Evolutionary conservation across 441 rosid genomes (phyloP).

Genomic region (Oxalis stricta): DNA sequence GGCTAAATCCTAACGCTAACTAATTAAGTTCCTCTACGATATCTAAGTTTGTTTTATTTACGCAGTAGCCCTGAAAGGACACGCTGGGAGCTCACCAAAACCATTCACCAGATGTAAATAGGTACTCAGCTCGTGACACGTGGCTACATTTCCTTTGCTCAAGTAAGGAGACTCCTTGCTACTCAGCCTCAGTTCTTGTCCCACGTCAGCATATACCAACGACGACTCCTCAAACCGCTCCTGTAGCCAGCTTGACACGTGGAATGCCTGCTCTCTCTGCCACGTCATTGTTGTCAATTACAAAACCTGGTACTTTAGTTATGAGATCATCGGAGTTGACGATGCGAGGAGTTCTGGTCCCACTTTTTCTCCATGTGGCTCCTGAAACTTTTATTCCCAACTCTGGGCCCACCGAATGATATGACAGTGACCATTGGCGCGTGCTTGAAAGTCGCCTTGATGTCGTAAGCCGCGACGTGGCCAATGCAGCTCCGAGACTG

Average conservation of each 20-base stretch:
- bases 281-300: constrained; percentile 14
- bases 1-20: no score
- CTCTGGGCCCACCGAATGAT: constrained; percentile 39
- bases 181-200: constrained; percentile 28
- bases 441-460: constrained; percentile 10
- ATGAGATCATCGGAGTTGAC: constrained; percentile 33
- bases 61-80: constrained; percentile 32
- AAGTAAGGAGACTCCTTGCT: constrained; percentile 21
- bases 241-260: constrained; percentile 15
- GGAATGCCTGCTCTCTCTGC: not conserved
- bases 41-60: no score
- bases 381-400: constrained; percentile 26
- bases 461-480: constrained; percentile 25
- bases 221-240: constrained; percentile 13
- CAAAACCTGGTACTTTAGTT: constrained; percentile 35
- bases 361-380: constrained; percentile 18
- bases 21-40: no score
- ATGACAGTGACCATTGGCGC: constrained; percentile 27
- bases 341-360: constrained; percentile 26
- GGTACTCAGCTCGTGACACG: constrained; percentile 29
- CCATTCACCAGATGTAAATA: constrained; percentile 30
- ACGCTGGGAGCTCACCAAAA: constrained; percentile 33
- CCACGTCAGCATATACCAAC: constrained; percentile 31
- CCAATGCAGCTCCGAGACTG: constrained; percentile 23
- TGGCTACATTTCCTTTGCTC: constrained; percentile 11